Conservation (phyloP, 2,329 filamentous ascomycete genomes). For the Paracamarosporium sp. region DNA sequence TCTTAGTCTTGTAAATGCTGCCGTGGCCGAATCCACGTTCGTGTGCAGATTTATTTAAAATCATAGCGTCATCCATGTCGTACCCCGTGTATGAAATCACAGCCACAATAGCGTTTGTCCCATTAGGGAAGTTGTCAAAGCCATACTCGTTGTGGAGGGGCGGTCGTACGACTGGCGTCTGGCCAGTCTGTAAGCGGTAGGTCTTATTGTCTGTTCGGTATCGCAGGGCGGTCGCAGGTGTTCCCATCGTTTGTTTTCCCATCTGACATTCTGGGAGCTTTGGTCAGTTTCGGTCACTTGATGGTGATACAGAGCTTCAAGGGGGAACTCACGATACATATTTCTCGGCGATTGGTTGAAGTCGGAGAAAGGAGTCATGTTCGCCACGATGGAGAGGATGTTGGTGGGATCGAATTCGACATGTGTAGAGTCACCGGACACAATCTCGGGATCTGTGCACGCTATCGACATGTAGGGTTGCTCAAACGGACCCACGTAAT, state of each 20-base stretch:
- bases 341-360: constrained; percentile 99
- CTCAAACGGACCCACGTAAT: constrained; percentile 91
- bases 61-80: constrained; percentile 99
- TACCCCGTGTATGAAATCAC: constrained; percentile 99
- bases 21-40: constrained; percentile 96
- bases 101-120: constrained; percentile 91
- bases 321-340: constrained; percentile 99
- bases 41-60: constrained; percentile 95
- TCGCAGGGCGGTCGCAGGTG: constrained; percentile 81
- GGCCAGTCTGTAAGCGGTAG: constrained; percentile 92
- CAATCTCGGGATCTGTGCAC: constrained; percentile 84
- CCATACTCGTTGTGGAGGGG: constrained; percentile 96
- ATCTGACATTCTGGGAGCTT: constrained; percentile 57
- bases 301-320: too few species aligned
- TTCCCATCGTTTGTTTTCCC: constrained; percentile 99
- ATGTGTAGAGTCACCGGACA: constrained; percentile 88
- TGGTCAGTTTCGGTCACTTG: constrained; percentile 3
- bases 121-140: constrained; percentile 97
- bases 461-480: constrained; percentile 99
- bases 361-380: constrained; percentile 98
- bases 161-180: constrained; percentile 90
- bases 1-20: constrained; percentile 97
- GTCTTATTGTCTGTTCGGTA: constrained; percentile 97
- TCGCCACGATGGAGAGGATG: constrained; percentile 95
- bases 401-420: constrained; percentile 95